Percentiles rank a stretch among this genome's conserved stretches.
Conservation (phyloP, 1,284 basidiomycete species). For the Malassezia furfur region DNA sequence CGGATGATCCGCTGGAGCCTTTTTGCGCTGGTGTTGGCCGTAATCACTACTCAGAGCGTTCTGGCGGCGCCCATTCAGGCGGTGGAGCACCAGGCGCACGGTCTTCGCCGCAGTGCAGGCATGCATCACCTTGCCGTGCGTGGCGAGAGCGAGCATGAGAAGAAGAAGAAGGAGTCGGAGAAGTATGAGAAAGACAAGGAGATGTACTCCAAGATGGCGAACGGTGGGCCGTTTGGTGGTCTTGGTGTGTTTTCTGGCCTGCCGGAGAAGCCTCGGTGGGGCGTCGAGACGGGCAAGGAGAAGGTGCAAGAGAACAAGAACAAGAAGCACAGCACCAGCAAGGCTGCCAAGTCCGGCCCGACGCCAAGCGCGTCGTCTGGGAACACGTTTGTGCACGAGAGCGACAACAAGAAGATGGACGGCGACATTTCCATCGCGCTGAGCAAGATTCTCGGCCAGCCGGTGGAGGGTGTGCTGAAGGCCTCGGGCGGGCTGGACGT, state of each 20-base stretch:
- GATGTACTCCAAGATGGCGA: not conserved
- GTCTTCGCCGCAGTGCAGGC: not conserved
- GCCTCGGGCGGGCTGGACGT: not conserved
- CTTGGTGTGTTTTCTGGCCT: not conserved
- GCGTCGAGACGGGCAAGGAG: not conserved
- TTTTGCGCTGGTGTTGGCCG: constrained; percentile 1
- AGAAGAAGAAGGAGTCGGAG: not conserved
- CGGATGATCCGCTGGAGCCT: constrained; percentile 10
- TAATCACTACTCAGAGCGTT: not conserved
- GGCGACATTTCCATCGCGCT: not conserved
- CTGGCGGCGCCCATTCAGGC: not conserved
- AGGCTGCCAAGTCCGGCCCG: not conserved
- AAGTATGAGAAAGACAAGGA: not conserved
- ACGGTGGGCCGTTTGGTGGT: not conserved
- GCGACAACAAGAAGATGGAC: not conserved
- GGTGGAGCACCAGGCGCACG: not conserved
- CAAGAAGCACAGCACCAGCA: not conserved
- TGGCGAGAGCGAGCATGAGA: not conserved
- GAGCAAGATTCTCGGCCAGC: not conserved
- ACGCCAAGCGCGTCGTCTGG: too few relatives aligned
- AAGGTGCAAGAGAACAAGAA: not conserved
- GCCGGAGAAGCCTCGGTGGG: not conserved
- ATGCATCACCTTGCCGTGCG: not conserved
- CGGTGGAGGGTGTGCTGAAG: not conserved
- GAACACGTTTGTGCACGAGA: not conserved